Evolutionary conservation across 140 eudicot genomes (phyloP), one percentile per base, ranked within the genome.

Genomic region (Bidens hawaiensis): DNA sequence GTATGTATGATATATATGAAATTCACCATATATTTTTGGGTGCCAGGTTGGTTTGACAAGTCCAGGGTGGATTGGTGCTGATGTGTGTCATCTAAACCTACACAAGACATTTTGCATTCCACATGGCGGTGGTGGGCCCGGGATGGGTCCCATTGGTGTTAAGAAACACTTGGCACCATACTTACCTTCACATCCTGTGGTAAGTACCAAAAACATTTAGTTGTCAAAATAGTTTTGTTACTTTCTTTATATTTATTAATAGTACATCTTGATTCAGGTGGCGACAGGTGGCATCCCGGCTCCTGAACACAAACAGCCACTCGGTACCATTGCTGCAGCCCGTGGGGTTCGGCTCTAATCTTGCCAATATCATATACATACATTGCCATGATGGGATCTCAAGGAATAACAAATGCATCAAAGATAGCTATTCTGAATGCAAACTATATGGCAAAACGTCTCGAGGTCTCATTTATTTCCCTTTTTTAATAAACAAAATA

Each of bases 381-480:
- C 93, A 91, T 91, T 64, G 89, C 95, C 76, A 91, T 91, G 98
- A 91, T 91, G 98, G 98, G 98, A 19, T 87, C 98, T n/a, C 58
- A 70, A 65, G 96, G 98, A 43, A 72, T 91, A 18, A 91, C 96
- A 18, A 81, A 91, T 27, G 96, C 98, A 71, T 91, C 98, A 30
- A 91, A 91, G 89, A 79, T 88, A 50, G 98, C 98, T 30, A 91
- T 91, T 65, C 60, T 91, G 81, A 91, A 78, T 53, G 98, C 98
- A 54, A 91, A 91, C 65, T 91, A 91, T 72, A 91, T 91, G 98
- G 96, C 96, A n/a, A 91, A 91, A 73, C 95, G 96, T 68, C 78
- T 91, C 22, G 97, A 89, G 93, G 97, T 89, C 66, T 67, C n/a
- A n/a, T n/a, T n/a, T n/a, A n/a, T n/a, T n/a, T n/a, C n/a, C 40